Evolutionary conservation across 352 stramenopile genomes (phyloP).

Genomic region (Thalassiosira gravida): DNA sequence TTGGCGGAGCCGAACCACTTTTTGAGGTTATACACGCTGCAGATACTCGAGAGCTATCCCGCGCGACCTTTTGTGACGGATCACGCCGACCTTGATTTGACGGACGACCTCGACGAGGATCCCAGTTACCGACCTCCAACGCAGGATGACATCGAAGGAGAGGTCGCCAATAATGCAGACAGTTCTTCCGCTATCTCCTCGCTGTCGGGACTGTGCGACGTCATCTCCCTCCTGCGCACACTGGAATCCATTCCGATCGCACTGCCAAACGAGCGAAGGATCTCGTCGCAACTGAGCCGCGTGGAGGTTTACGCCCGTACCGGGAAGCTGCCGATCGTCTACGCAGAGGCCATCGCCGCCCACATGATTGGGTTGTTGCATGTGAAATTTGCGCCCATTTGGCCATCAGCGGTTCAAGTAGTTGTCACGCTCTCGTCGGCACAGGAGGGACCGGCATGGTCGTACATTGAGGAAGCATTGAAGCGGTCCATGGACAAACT

Average conservation of each 20-base stretch:
- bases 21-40: constrained; percentile 77
- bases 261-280: constrained; percentile 69
- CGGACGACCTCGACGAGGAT: constrained; percentile 85
- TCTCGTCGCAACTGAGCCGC: constrained; percentile 65
- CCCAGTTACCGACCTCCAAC: constrained; percentile 32
- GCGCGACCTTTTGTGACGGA: constrained; percentile 74
- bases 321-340: constrained; percentile 76
- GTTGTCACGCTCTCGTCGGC: constrained; percentile 64
- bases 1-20: constrained; percentile 74
- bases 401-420: constrained; percentile 64
- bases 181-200: constrained; percentile 17
- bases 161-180: not conserved
- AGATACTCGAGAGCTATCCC: constrained; percentile 78
- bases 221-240: constrained; percentile 68
- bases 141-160: not conserved
- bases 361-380: constrained; percentile 84
- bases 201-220: constrained; percentile 67
- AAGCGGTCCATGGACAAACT: constrained; percentile 61
- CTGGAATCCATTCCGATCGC: constrained; percentile 74
- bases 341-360: constrained; percentile 73
- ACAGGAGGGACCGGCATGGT: constrained; percentile 67
- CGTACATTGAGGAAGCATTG: constrained; percentile 66
- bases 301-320: constrained; percentile 74
- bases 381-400: constrained; percentile 84
- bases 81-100: constrained; percentile 81